Evolutionary conservation across 495 filamentous ascomycete species (phyloP).

Genomic region (Sordaria brevicollis): DNA sequence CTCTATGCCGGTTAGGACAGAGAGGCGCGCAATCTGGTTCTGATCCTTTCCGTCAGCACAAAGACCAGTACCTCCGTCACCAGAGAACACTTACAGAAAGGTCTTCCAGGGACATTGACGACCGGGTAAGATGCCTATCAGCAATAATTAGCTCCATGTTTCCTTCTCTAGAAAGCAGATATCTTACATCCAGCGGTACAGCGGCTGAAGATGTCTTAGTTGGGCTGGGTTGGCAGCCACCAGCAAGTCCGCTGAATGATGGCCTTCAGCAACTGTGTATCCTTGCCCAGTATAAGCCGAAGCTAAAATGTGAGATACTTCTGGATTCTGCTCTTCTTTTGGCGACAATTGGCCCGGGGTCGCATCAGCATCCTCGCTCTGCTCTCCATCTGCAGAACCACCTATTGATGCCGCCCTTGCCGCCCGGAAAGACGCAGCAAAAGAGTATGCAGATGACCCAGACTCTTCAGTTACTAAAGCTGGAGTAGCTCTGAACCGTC

Average conservation of each 20-base stretch:
- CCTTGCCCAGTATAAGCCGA: neutral
- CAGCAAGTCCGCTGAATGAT: neutral
- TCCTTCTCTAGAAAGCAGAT: neutral
- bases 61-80: neutral
- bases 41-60: neutral
- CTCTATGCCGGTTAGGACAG: neutral
- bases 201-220: neutral
- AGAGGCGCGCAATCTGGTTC: neutral
- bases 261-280: neutral
- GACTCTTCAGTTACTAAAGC: neutral
- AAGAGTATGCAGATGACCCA: neutral
- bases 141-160: neutral
- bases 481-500: neutral
- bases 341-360: neutral
- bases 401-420: neutral
- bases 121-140: neutral
- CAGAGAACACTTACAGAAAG: neutral
- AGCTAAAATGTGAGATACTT: neutral
- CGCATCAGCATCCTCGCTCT: neutral
- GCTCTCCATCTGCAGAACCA: neutral
- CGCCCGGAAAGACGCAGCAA: neutral
- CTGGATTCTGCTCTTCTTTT: neutral
- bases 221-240: neutral
- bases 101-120: neutral
- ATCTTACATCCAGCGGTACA: neutral